Evolutionary conservation across 1,284 basidiomycete species (phyloP), one percentile per base, ranked within the genome.

Genomic region (Moesziomyces aphidis): DNA sequence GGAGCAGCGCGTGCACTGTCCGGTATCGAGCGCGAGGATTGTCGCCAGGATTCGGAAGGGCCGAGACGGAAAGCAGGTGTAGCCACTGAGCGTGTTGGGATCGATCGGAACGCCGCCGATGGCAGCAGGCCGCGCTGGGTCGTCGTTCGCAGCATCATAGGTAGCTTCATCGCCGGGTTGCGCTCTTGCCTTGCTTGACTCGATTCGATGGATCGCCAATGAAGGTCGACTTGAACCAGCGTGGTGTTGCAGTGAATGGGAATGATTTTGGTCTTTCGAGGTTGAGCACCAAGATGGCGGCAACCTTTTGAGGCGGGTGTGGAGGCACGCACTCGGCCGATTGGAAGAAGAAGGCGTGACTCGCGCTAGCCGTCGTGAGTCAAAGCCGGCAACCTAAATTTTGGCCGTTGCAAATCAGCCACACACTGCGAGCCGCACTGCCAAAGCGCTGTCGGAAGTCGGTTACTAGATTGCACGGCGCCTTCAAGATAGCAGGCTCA

Each of bases 101-200:
- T 23, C 9, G 53, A 24, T 60, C 66, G 67, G 5, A 47, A 8
- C 19, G 62, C 23, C 3, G 62, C 51, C 34, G 51, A 39, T 2
- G 44, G 43, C 19, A 56, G 34, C 50, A 63, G 31, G 2, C 58
- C 59, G 31, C 58, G 62, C 68, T 71, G 68, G 15, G 62, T 65
- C n/a, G 68, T 71, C 8, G 68, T 71, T 39, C 68, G 48, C 1
- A 71, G 58, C 68, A 71, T 61, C 55, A 61, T 71, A 6, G 68
- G 68, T 11, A 71, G 58, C 62, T 50, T 61, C 62, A 71, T 64
- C 1, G 9, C 22, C 8, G n/a, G 10, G 11, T 8, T 45, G n/a
- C 44, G 44, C 13, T 19, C 21, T 22, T 24, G 10, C 44, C 2
- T 34, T 3, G 31, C 13, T 34, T 34, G 31, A 4, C 26, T 34